Evolutionary conservation across 345 rosid genomes (phyloP).

Genomic region (Syzygium oleosum): DNA sequence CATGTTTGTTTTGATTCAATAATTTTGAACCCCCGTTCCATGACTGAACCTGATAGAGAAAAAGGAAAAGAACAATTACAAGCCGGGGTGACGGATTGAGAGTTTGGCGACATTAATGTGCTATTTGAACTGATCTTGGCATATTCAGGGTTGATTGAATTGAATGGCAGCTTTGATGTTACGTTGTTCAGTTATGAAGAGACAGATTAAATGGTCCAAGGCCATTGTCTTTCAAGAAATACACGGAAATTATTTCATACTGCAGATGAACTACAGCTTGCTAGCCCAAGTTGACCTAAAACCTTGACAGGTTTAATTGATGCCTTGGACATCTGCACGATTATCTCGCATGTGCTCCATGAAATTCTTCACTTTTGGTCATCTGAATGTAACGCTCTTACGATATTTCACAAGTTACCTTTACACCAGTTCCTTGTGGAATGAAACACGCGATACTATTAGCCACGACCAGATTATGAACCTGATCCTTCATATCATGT

Average conservation of each 20-base stretch:
- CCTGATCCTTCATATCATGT: constrained; percentile 62
- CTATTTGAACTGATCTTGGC: not conserved
- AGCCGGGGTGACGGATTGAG: not conserved
- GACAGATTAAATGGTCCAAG: not conserved
- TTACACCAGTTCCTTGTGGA: constrained; percentile 66
- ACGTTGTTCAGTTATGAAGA: not conserved
- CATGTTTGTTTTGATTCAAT: constrained; percentile 30
- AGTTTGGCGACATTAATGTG: not conserved
- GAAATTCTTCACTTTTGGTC: not conserved
- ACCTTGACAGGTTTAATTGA: not conserved
- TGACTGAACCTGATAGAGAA: constrained; percentile 35
- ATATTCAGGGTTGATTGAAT: not conserved
- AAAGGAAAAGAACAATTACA: not conserved
- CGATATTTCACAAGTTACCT: constrained; percentile 23
- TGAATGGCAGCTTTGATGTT: not conserved
- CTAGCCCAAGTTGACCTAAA: not conserved
- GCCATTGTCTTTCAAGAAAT: not conserved
- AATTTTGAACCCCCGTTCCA: constrained; percentile 58
- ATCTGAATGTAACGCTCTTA: not conserved
- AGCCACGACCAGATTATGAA: constrained; percentile 42
- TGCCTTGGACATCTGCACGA: not conserved
- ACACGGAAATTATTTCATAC: not conserved
- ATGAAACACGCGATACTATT: constrained; percentile 46
- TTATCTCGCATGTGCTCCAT: not conserved
- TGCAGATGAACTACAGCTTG: not conserved